These are phyloP conservation scores for Saccharomycopsis fibuligera DNA, from an alignment of 805 yeast genomes.

Conservation along the genomic window DNA sequence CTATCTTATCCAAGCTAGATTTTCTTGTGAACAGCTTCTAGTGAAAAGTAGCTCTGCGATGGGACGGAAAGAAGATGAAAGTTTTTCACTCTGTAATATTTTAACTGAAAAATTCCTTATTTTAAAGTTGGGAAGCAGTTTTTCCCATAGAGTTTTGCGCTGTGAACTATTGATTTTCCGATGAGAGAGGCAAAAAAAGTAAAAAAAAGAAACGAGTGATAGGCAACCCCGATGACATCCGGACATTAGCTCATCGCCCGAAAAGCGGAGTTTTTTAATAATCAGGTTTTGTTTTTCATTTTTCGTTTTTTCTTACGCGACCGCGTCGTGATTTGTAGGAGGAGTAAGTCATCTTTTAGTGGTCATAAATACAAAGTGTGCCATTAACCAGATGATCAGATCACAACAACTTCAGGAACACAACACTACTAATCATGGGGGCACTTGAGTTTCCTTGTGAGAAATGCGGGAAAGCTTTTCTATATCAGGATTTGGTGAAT, in stretches of 20 bases:
- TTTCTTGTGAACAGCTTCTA: neutral
- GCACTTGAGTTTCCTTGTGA: slow-evolving; percentile 18
- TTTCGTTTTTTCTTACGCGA: neutral
- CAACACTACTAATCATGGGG: neutral
- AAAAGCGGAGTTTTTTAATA: neutral
- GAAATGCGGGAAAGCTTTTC: slow-evolving; percentile 10
- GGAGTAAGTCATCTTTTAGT: too few species aligned
- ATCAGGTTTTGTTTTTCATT: neutral
- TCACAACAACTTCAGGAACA: neutral
- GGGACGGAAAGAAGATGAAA: neutral
- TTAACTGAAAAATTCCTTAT: too few species aligned
- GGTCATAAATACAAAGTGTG: neutral
- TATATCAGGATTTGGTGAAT: slow-evolving; percentile 5
- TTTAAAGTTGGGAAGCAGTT: too few species aligned
- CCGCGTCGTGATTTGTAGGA: slow-evolving; percentile 2
- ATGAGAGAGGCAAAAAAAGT: too few species aligned
- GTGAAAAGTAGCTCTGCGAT: neutral
- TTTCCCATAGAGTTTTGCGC: too few species aligned
- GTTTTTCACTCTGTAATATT: too few species aligned
- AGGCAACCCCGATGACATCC: neutral
- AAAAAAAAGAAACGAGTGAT: neutral
- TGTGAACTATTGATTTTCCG: too few species aligned
- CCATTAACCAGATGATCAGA: neutral
- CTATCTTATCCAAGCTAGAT: neutral
- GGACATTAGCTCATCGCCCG: neutral